Percentiles rank a stretch among this genome's conserved stretches.
Conservation (phyloP, 2,329 filamentous ascomycete genomes). For the Arthrobotrys entomopaga region DNA sequence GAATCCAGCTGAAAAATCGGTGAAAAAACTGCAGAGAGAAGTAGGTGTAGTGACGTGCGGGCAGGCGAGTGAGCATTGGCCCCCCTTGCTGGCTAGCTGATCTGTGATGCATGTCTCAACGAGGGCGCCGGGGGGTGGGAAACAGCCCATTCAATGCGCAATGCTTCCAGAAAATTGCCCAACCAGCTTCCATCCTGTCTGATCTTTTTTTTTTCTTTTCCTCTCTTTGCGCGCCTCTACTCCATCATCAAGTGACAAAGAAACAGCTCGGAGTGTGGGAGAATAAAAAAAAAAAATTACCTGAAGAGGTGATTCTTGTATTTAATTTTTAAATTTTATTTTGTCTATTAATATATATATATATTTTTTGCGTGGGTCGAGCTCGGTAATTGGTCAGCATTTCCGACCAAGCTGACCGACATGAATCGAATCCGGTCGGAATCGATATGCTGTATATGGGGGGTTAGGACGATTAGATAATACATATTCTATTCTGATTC, state of each 20-base stretch:
- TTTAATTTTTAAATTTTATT: too few species aligned
- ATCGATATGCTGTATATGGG: not conserved
- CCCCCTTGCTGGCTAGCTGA: conserved; percentile 10
- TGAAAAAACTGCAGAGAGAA: too few species aligned
- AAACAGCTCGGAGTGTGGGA: not conserved
- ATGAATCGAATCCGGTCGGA: not conserved
- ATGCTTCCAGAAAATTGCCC: conserved; percentile 21
- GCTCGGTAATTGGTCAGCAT: conserved; percentile 25
- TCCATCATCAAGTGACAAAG: not conserved
- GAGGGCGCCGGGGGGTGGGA: conserved; percentile 2
- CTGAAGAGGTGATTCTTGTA: conserved; percentile 3
- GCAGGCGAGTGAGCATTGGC: not conserved
- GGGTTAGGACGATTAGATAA: conserved; percentile 31
- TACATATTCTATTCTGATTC: conserved; percentile 2
- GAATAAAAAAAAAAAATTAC: conserved; percentile 11
- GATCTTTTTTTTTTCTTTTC: not conserved
- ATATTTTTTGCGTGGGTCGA: conserved; percentile 22
- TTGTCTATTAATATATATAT: too few species aligned
- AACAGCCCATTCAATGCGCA: not conserved
- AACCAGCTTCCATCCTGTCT: not conserved
- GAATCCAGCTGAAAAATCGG: conserved; percentile 12
- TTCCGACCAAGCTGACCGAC: conserved; percentile 9
- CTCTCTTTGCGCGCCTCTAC: not conserved
- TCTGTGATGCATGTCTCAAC: conserved; percentile 39
- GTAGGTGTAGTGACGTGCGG: conserved; percentile 11